Percentiles rank a stretch among this genome's conserved stretches.
Evolutionary conservation across 306 rosid genomes (phyloP).

Genomic region (Prunus mume): DNA sequence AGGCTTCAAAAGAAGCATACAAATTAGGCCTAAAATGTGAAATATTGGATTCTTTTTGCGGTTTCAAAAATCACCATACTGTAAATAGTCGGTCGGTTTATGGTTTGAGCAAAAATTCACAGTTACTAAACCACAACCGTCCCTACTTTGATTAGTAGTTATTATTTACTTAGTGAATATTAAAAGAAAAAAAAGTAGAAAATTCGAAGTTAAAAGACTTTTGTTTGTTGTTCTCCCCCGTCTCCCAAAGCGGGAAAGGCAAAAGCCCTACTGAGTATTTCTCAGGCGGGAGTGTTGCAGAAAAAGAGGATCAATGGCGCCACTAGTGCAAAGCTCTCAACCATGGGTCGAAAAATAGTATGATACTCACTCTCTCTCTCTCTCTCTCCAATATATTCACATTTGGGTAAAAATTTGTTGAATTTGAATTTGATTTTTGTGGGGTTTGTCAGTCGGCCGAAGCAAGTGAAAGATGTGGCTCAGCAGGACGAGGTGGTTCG

Average conservation of each 20-base stretch:
- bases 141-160: no score
- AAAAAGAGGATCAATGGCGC: constrained; percentile 53
- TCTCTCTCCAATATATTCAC: background rate
- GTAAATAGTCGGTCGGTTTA: no score
- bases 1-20: no score
- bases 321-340: constrained; percentile 70
- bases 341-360: constrained; percentile 99
- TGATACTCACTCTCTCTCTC: background rate
- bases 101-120: no score
- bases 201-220: background rate
- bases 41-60: no score
- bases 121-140: no score
- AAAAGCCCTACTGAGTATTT: constrained; percentile 16
- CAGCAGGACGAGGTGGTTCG: constrained; percentile 96
- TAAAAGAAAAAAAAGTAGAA: no score
- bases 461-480: constrained; percentile 86
- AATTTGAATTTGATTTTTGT: background rate
- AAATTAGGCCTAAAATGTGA: no score
- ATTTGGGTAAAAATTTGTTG: background rate
- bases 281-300: constrained; percentile 6
- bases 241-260: constrained; percentile 26
- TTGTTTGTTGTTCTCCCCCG: background rate
- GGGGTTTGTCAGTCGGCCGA: constrained; percentile 65
- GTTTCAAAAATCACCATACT: no score
- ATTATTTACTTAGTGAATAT: no score